Evolutionary conservation across 106 monocot species (phyloP).

Genomic region (Acanthochlamys bracteata): DNA sequence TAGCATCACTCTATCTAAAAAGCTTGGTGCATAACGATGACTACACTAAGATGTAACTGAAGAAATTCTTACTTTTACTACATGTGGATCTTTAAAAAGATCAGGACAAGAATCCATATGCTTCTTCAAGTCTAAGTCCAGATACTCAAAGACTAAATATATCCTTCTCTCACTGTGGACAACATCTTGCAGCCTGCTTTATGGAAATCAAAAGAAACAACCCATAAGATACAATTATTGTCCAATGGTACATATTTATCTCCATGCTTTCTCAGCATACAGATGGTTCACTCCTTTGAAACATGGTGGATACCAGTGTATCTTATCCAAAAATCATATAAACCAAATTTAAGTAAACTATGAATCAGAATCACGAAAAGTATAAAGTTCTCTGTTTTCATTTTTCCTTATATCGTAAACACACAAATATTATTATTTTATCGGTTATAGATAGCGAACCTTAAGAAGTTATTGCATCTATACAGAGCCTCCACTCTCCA

Average conservation of each 20-base stretch:
- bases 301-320: no score
- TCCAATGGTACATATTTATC: neutral
- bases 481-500: no score
- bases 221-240: neutral
- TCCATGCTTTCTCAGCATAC: neutral
- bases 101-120: constrained; percentile 98
- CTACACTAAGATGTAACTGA: neutral
- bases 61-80: constrained; percentile 58
- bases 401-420: no score
- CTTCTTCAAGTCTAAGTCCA: constrained; percentile 97
- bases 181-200: constrained; percentile 89
- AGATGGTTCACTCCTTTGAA: neutral
- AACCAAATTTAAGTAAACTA: no score
- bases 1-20: neutral
- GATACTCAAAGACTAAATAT: constrained; percentile 96
- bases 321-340: no score
- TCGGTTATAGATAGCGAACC: no score
- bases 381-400: no score
- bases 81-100: constrained; percentile 58
- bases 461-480: no score
- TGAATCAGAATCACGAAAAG: no score
- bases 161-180: constrained; percentile 93
- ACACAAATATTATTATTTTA: no score
- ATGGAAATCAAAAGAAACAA: constrained; percentile 1
- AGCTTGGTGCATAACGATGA: neutral